Evolutionary conservation across 768 basidiomycete genomes (phyloP), one percentile per base, ranked within the genome.

Genomic region (Mycena capillaripes): DNA sequence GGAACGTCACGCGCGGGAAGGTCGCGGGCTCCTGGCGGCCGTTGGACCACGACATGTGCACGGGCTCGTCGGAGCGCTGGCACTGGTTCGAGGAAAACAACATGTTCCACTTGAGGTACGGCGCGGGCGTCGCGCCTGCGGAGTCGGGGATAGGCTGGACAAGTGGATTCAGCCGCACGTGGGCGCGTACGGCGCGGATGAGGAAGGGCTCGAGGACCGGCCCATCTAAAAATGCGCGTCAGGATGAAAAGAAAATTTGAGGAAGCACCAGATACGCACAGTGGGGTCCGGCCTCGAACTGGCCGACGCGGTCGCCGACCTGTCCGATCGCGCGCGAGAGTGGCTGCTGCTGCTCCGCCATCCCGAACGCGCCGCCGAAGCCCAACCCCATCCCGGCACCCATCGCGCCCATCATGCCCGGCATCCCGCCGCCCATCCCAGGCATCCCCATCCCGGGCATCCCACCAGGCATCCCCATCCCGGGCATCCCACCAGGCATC

Each of bases 51-150:
- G 93, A 93, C 27, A 89, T 83, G 46, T 87, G 84, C 3, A 82
- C 72, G 4, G 87, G 84, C 68, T 94, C 93, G n/a, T 83, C 86
- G 5, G 91, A 92, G 67, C 90, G 88, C 74, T 88, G 88, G 64
- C 90, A 90, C 69, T 89, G 85, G 46, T 85, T 87, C 8, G 92
- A 87, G 8, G 84, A 82, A 78, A 90, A 93, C 48, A 92, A 85
- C 90, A 95, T 92, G 81, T 93, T 92, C 92, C 93, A 94, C 56
- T 87, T 89, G 52, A 95, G 82, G 77, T 89, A 88, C 7, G 87
- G 86, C 30, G 60, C 40, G 8, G 59, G 42, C 6, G 25, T 82
- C 80, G 1, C 88, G 85, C 5, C 79, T 3, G 44, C 78, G 11
- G 85, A 84, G 0, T 86, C 80, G 70, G 80, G 82, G 48, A 77